These are phyloP conservation scores for Ascochyta lentis DNA, from an alignment of 2,329 filamentous ascomycete genomes.

Conservation along the genomic window DNA sequence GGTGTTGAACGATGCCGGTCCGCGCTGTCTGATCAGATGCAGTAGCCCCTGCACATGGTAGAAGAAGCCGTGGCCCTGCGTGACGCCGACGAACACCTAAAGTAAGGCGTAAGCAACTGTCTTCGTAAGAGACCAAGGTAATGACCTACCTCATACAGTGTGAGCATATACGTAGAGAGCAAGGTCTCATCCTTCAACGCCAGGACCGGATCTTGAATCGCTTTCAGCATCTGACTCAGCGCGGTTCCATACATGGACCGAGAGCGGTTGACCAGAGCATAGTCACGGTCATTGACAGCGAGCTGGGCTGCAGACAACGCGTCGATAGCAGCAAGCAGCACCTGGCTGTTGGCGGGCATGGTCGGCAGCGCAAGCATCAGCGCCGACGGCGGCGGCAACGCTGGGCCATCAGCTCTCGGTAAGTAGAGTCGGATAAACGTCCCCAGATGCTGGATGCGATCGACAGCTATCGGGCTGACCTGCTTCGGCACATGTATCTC, in stretches of 20 bases:
- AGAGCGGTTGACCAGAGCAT: conserved; percentile 41
- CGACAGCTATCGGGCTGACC: conserved; percentile 44
- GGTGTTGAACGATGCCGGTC: conserved; percentile 40
- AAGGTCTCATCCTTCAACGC: conserved; percentile 44
- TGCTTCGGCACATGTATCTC: conserved; percentile 36
- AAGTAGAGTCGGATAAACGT: conserved; percentile 44
- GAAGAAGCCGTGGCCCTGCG: conserved; percentile 45
- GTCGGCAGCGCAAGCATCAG: conserved; percentile 43
- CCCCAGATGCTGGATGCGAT: conserved; percentile 44
- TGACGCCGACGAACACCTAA: conserved; percentile 46
- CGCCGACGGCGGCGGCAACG: conserved; percentile 45
- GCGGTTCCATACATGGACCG: conserved; percentile 46
- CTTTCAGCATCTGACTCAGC: conserved; percentile 39
- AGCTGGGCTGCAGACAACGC: conserved; percentile 45
- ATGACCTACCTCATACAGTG: conserved; percentile 40
- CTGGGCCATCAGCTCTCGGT: conserved; percentile 35
- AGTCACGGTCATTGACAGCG: conserved; percentile 40
- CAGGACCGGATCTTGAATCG: conserved; percentile 37
- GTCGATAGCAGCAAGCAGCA: conserved; percentile 42
- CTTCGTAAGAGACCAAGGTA: background rate
- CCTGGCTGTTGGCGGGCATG: conserved; percentile 40
- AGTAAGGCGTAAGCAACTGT: background rate
- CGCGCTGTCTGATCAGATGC: conserved; percentile 40
- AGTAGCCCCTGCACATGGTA: conserved; percentile 47
- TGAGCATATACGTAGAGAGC: conserved; percentile 45